Base-by-base conservation (phyloP, 2,329 filamentous ascomycete genomes). In the Pseudopyricularia cyperi region DNA sequence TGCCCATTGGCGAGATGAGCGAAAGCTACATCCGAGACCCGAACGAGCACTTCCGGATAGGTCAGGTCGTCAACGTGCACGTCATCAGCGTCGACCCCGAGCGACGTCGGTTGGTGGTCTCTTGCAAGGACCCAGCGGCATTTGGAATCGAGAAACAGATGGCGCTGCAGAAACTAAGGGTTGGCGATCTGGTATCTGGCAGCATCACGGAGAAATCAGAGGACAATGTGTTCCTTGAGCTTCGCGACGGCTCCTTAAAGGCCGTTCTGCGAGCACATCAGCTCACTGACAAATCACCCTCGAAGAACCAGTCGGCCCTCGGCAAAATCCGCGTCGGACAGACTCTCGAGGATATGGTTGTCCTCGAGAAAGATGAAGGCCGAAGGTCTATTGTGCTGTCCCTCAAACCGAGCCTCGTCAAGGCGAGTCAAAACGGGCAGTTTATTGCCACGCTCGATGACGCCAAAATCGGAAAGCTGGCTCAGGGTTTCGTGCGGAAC, bases 1-100 rank as follows among this genome's bases (percentile, higher is more conserved):
- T 98, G 52, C 93, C 93, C 2, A 83, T 95, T 1, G 87, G 87
- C 1, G 91, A 98, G 68, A 98, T 98, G 93, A 97, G 93, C 64
- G 93, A 98, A 65, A 89, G 90, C 11, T 96, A 85, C 63, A 96
- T 98, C 61, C 80, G 85, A 58, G 87, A 96, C 61, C 89, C 93
- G 4, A 80, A 79, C 46, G 83, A 94, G 61, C 90, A 97, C 67
- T 98, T 98, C 71, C 82, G 85, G 34, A 70, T 82, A 44, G 94
- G 93, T 1, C 93, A 98, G 65, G 91, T 95, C 2, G 85, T 98
- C 57, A 94, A 82, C 61, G 87, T 96, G 19, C 87, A 91, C 61
- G 82, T 94, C n/a, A 68, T 95, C 33, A 86, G 84, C 49, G 81
- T 96, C 49, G 82, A 95, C 48, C 71, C 82, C 1, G 80, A 85